Conservation (phyloP, 2,329 filamentous ascomycete species). For the Botrytis elliptica region DNA sequence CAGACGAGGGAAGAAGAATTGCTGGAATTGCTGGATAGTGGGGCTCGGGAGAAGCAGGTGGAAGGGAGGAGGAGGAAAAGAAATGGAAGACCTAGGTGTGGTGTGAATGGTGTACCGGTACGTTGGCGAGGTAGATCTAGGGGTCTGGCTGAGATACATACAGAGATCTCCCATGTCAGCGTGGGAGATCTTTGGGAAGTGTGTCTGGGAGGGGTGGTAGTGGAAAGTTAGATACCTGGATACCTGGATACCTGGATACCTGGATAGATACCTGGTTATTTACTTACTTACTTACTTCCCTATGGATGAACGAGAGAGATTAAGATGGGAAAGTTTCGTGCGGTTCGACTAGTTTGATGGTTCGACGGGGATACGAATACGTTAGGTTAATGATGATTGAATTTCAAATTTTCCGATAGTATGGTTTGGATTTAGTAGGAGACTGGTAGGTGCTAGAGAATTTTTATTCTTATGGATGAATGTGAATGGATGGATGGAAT, state of each 20-base stretch:
- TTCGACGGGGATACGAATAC: neutral
- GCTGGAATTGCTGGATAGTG: neutral
- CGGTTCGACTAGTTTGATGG: neutral
- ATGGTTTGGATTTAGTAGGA: neutral
- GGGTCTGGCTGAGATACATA: neutral
- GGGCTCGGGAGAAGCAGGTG: neutral
- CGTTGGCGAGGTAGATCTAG: neutral
- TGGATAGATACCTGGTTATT: too few relatives aligned
- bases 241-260: too few relatives aligned
- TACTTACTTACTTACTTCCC: neutral
- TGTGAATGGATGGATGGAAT: too few relatives aligned
- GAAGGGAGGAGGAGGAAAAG: neutral
- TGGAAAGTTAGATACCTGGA: neutral
- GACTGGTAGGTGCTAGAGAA: neutral
- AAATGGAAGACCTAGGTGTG: neutral
- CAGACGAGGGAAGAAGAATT: neutral
- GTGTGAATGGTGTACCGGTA: neutral
- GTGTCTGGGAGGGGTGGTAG: neutral
- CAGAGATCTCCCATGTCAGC: neutral
- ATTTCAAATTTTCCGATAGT: conserved; percentile 4
- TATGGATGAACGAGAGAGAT: neutral
- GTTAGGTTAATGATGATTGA: neutral
- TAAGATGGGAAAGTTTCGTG: neutral
- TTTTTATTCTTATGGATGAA: neutral
- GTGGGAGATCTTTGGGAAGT: neutral